Evolutionary conservation across 2,329 filamentous ascomycete species (phyloP), one percentile per base, ranked within the genome.

Genomic region (Bisporella sp.): DNA sequence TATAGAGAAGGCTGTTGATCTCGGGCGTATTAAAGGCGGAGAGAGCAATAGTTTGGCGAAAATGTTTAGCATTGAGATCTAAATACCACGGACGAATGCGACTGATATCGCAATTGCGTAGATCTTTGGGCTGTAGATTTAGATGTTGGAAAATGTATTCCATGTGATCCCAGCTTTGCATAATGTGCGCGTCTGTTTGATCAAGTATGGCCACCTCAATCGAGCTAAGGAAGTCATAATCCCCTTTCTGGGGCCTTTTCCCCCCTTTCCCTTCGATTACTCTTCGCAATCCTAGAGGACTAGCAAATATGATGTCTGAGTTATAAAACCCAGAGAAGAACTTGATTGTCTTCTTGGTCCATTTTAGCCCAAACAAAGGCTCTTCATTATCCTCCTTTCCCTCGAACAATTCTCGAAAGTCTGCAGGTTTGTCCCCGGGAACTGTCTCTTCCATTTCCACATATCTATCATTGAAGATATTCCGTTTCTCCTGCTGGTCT

Each of bases 331-430:
- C 87, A 0, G 92, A 80, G 71, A 95, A 99, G 66, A 87, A 93
- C 67, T 96, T 97, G 64, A 97, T 76, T 0, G 90, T 95, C 70
- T 96, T 97, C 54, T 93, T 82, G 0, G 93, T 97, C 66, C 99
- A 95, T 69, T 97, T 99, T 64, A 99, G 70, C n/a, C 92, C 93
- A 37, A 37, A 37, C 2, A 97, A 74, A 3, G 92, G 83, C 71
- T 97, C 99, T 79, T 95, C 93, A 70, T 99, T 93, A 65, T 97
- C 93, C 65, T 96, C 89, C 65, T 96, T 97, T 52, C 93, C 93
- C 54, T 85, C 85, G 63, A 99, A 99, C 0, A 97, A 76, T 50
- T 95, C 87, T 29, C 79, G 77, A 69, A 95, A 97, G 66, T 97
- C 93, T 3, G 84, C 85, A 0, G 93, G 85, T 63, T 89, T 89